These are phyloP conservation scores for Fusarium miscanthi DNA, from an alignment of 2,329 filamentous ascomycete species.

Conservation along the genomic window DNA sequence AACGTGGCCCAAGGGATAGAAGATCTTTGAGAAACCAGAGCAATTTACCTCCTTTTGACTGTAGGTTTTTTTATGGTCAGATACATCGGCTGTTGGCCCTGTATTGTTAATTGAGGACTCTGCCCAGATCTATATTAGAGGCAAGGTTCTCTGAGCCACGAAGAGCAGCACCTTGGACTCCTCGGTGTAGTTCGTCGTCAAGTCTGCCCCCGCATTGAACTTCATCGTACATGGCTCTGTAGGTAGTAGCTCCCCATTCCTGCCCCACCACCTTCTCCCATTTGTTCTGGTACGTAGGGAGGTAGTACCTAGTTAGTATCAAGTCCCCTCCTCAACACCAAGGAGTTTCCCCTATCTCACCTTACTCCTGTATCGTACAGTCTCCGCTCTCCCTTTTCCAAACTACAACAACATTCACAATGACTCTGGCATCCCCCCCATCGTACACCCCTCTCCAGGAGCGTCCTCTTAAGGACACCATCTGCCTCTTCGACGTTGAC, in stretches of 20 bases:
- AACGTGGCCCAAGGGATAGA: constrained; percentile 14
- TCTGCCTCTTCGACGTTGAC: constrained; percentile 97
- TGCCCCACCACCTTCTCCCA: constrained; percentile 25
- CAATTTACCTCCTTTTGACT: neutral
- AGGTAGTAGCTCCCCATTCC: neutral
- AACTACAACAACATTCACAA: constrained; percentile 43
- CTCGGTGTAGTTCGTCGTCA: neutral
- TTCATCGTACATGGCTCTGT: constrained; percentile 5
- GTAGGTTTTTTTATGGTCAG: neutral
- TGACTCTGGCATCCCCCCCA: constrained; percentile 53
- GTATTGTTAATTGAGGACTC: neutral
- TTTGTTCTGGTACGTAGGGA: neutral
- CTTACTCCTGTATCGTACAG: constrained; percentile 18
- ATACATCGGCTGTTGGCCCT: neutral
- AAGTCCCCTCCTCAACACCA: constrained; percentile 36
- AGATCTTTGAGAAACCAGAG: neutral
- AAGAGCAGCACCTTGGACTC: neutral
- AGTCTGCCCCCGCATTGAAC: constrained; percentile 28
- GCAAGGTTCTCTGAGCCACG: neutral
- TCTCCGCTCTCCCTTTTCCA: neutral
- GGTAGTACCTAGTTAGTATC: neutral
- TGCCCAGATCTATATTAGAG: neutral
- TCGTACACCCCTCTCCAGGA: constrained; percentile 80
- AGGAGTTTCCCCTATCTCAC: constrained; percentile 14
- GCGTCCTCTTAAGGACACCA: constrained; percentile 90